phyloP scores from a whole-genome alignment of 2,329 filamentous ascomycete genomes.

The Verticillium alfalfae region DNA sequence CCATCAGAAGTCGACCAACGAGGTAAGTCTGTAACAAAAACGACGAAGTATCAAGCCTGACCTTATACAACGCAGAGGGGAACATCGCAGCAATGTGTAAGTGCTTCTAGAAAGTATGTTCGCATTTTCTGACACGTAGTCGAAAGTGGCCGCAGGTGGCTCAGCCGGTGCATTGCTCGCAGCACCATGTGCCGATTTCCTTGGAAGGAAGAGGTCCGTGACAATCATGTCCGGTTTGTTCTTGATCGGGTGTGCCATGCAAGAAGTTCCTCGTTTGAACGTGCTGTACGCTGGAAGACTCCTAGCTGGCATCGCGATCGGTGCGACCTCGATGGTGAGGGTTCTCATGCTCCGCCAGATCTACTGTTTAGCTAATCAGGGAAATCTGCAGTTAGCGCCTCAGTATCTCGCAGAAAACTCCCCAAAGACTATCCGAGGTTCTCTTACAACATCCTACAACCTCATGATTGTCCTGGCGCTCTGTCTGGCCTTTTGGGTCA shows the following conservation, averaged over 20 bases:
- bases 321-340: constrained; percentile 23
- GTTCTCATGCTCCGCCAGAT: not conserved
- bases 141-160: constrained; percentile 25
- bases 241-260: constrained; percentile 24
- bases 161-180: constrained; percentile 27
- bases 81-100: constrained; percentile 25
- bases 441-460: constrained; percentile 32
- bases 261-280: constrained; percentile 26
- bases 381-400: constrained; percentile 21
- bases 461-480: constrained; percentile 29
- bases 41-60: not conserved
- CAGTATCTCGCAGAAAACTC: constrained; percentile 33
- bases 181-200: constrained; percentile 27
- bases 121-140: not conserved
- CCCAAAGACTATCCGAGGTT: constrained; percentile 31
- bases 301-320: constrained; percentile 27
- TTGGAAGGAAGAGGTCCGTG: constrained; percentile 28
- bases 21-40: not conserved
- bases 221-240: constrained; percentile 24
- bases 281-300: constrained; percentile 29
- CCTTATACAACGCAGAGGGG: constrained; percentile 11
- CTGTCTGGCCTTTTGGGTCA: constrained; percentile 25
- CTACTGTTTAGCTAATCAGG: not conserved
- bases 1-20: constrained; percentile 15
- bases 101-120: constrained; percentile 1